Evolutionary conservation across 2,329 filamentous ascomycete species (phyloP).

Genomic region (Apiospora phragmitis): DNA sequence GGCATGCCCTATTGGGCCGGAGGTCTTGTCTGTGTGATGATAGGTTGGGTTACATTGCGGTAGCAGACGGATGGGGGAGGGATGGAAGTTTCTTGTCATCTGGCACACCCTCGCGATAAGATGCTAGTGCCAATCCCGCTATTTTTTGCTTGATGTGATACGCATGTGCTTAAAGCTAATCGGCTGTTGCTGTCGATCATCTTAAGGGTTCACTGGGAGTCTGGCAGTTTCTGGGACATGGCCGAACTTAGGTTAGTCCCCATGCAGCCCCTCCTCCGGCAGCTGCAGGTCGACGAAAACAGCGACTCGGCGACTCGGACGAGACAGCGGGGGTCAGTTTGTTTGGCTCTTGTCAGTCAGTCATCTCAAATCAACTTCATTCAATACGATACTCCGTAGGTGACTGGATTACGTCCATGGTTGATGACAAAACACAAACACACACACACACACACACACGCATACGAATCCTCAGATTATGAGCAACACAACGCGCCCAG

Average conservation of each 20-base stretch:
- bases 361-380: not conserved
- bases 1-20: not conserved
- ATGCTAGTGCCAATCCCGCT: constrained; percentile 7
- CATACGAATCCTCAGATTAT: not conserved
- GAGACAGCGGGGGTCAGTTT: not conserved
- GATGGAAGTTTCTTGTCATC: not conserved
- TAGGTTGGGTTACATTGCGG: constrained; percentile 6
- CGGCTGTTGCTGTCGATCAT: not conserved
- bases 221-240: not conserved
- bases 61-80: not conserved
- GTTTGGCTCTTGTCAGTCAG: not conserved
- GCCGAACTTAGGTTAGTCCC: not conserved
- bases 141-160: not conserved
- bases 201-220: not conserved
- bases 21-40: not conserved
- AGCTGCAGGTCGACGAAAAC: not conserved
- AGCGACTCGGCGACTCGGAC: not conserved
- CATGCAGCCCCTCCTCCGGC: not conserved
- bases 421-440: not conserved
- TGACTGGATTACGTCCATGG: not conserved
- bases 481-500: not conserved
- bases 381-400: not conserved
- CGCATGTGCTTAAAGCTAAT: not conserved
- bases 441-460: not conserved
- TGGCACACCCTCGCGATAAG: constrained; percentile 5